Percentiles rank a stretch among this genome's conserved stretches.
Conservation (phyloP, 768 basidiomycete species). For the Pholiota molesta region DNA sequence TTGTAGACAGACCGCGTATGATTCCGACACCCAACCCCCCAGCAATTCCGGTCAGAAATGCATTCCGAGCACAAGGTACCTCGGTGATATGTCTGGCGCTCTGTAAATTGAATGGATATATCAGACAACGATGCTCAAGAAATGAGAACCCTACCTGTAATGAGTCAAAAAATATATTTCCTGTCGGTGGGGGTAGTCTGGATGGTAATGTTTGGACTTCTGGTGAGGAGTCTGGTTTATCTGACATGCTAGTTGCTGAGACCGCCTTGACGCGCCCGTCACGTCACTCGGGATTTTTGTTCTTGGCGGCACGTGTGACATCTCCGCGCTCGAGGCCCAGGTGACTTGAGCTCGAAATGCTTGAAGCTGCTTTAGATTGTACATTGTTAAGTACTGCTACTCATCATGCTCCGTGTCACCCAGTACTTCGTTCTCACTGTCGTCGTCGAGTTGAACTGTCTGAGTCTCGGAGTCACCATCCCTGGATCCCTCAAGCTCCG, state of each 20-base stretch:
- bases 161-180: conserved; percentile 38
- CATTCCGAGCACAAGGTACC: conserved; percentile 78
- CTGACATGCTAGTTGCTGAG: conserved; percentile 20
- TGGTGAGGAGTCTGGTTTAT: conserved; percentile 14
- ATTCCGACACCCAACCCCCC: conserved; percentile 78
- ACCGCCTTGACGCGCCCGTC: background rate
- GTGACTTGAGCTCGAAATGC: too few relatives aligned
- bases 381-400: background rate
- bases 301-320: too few relatives aligned
- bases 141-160: conserved; percentile 29
- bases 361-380: background rate
- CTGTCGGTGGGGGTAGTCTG: conserved; percentile 39
- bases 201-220: conserved; percentile 33
- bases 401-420: background rate
- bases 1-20: conserved; percentile 65
- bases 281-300: background rate
- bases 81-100: conserved; percentile 67
- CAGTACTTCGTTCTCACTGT: background rate
- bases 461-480: background rate
- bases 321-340: too few relatives aligned
- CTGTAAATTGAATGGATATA: conserved; percentile 24
- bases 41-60: conserved; percentile 78
- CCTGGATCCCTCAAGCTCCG: background rate
- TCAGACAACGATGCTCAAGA: background rate
- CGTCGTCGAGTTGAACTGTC: background rate